Conservation (phyloP, 179 eudicot genomes). For the Carnegiea gigantea region DNA sequence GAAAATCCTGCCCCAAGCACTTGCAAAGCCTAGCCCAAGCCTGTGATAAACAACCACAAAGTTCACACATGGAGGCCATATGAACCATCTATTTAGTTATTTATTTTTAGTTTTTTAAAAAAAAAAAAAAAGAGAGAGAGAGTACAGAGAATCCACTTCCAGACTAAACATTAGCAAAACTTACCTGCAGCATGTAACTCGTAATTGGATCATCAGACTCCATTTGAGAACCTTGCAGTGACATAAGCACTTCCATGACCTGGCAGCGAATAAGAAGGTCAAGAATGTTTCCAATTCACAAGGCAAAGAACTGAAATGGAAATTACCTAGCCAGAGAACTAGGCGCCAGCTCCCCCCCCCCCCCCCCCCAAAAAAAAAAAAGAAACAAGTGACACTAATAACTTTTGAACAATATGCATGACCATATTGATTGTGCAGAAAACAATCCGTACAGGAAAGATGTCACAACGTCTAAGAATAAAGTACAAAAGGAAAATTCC, state of each 20-base stretch:
- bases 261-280: constrained; percentile 25
- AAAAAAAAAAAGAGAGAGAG: neutral
- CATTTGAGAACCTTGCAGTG: constrained; percentile 93
- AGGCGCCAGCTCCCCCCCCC: neutral
- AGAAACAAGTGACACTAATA: neutral
- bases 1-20: constrained; percentile 94
- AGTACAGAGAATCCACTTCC: neutral
- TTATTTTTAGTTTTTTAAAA: too few species aligned
- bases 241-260: constrained; percentile 98
- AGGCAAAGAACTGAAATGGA: neutral
- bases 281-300: neutral
- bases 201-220: constrained; percentile 95
- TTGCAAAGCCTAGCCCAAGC: constrained; percentile 99
- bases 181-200: constrained; percentile 93
- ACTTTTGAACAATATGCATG: neutral
- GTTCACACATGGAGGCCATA: neutral
- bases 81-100: constrained; percentile 1
- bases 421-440: neutral
- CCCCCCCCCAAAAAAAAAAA: neutral
- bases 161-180: constrained; percentile 5
- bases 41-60: constrained; percentile 36
- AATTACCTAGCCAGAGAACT: neutral
- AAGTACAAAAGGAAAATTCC: neutral
- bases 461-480: neutral
- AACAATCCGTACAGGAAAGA: too few species aligned